These are phyloP conservation scores for Prunus campanulata DNA, from an alignment of 306 rosid genomes.

Conservation along the genomic window DNA sequence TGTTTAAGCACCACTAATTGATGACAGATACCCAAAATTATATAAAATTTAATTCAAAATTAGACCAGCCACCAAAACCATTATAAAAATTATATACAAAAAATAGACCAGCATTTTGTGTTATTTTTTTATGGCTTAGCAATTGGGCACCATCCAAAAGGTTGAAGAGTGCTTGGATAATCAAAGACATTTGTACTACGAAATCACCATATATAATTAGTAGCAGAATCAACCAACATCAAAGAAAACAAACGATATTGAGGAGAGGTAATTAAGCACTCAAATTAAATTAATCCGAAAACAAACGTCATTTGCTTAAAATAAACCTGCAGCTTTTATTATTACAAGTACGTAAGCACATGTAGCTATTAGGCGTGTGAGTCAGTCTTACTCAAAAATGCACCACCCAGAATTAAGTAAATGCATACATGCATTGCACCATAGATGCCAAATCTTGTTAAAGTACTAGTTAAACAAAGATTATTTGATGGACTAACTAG, in stretches of 20 bases:
- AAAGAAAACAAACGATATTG: constrained; percentile 12
- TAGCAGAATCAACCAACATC: neutral
- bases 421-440: constrained; percentile 28
- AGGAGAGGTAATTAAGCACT: constrained; percentile 11
- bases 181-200: neutral
- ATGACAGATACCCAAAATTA: no score
- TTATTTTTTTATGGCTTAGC: neutral
- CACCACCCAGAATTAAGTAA: constrained; percentile 32
- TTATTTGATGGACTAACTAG: neutral
- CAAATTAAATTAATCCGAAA: constrained; percentile 18
- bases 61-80: neutral
- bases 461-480: constrained; percentile 20
- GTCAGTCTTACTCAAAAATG: constrained; percentile 33
- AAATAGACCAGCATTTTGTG: neutral
- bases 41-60: neutral
- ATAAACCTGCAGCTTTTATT: constrained; percentile 31
- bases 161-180: neutral
- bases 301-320: constrained; percentile 13
- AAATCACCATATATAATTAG: neutral
- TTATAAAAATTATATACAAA: no score
- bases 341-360: constrained; percentile 49
- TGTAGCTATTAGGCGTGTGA: constrained; percentile 34
- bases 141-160: neutral
- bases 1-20: neutral
- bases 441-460: constrained; percentile 22